phyloP scores from a whole-genome alignment of 106 monocot genomes.

The Platanthera guangdongensis region DNA sequence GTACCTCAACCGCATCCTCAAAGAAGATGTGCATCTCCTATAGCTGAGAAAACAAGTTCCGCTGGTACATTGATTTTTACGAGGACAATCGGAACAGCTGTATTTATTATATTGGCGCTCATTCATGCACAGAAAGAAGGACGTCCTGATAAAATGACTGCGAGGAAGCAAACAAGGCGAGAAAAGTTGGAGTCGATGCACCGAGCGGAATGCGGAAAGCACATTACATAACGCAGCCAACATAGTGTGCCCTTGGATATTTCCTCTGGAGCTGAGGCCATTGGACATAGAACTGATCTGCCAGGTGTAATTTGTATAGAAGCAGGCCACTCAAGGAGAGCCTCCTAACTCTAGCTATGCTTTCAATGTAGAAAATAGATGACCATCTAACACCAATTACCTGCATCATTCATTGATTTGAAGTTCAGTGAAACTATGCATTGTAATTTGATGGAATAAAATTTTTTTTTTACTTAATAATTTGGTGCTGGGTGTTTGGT shows the following conservation, averaged over 20 bases:
- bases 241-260: neutral
- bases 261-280: slow-evolving; percentile 63
- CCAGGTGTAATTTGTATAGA: slow-evolving; percentile 70
- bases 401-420: slow-evolving; percentile 17
- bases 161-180: neutral
- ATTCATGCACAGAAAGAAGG: neutral
- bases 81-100: too few species aligned
- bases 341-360: slow-evolving; percentile 87
- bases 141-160: neutral
- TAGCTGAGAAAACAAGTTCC: too few species aligned
- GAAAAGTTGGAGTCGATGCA: too few species aligned
- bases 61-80: too few species aligned
- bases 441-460: too few species aligned
- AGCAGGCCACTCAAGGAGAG: slow-evolving; percentile 76
- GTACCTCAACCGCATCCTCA: too few species aligned
- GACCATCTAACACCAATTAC: slow-evolving; percentile 59
- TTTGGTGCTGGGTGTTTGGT: too few species aligned
- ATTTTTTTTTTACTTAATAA: too few species aligned
- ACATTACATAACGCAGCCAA: neutral
- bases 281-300: slow-evolving; percentile 79
- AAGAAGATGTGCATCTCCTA: too few species aligned
- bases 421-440: too few species aligned
- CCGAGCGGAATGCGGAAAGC: too few species aligned
- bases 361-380: slow-evolving; percentile 83
- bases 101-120: neutral